Conservation (phyloP, 2,329 filamentous ascomycete species). For the Phaeomoniella chlamydospora region DNA sequence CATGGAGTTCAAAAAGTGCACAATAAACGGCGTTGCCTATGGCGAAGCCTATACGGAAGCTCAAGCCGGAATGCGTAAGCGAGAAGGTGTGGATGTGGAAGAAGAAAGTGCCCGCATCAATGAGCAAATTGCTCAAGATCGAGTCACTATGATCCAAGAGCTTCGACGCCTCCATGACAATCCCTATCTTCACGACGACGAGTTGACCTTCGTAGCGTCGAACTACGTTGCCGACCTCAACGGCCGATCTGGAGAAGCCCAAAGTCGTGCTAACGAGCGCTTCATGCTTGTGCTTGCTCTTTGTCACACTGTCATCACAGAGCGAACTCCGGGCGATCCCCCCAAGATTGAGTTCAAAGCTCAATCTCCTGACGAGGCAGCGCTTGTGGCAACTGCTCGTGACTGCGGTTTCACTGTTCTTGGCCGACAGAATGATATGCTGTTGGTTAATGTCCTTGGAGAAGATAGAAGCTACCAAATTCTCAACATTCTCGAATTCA, state of each 20-base stretch:
- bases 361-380: slow-evolving; percentile 92
- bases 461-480: slow-evolving; percentile 74
- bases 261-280: slow-evolving; percentile 63
- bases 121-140: slow-evolving; percentile 66
- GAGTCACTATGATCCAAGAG: slow-evolving; percentile 54
- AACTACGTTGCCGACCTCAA: slow-evolving; percentile 74
- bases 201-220: slow-evolving; percentile 82
- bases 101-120: slow-evolving; percentile 59
- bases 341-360: slow-evolving; percentile 91
- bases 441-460: slow-evolving; percentile 76
- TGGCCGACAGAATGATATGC: slow-evolving; percentile 62
- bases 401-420: slow-evolving; percentile 93
- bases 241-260: slow-evolving; percentile 61
- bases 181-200: slow-evolving; percentile 77
- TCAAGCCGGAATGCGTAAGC: slow-evolving; percentile 87
- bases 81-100: slow-evolving; percentile 75
- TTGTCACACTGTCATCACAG: slow-evolving; percentile 94
- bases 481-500: slow-evolving; percentile 93
- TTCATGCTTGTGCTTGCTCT: slow-evolving; percentile 93
- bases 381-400: slow-evolving; percentile 81
- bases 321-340: slow-evolving; percentile 75
- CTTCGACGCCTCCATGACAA: slow-evolving; percentile 74
- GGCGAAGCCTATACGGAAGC: slow-evolving; percentile 97
- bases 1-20: slow-evolving; percentile 99
- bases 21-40: slow-evolving; percentile 89